Percentiles rank a stretch among this genome's conserved stretches.
Conservation (phyloP, 2,329 filamentous ascomycete species). For the Fusarium begoniae region DNA sequence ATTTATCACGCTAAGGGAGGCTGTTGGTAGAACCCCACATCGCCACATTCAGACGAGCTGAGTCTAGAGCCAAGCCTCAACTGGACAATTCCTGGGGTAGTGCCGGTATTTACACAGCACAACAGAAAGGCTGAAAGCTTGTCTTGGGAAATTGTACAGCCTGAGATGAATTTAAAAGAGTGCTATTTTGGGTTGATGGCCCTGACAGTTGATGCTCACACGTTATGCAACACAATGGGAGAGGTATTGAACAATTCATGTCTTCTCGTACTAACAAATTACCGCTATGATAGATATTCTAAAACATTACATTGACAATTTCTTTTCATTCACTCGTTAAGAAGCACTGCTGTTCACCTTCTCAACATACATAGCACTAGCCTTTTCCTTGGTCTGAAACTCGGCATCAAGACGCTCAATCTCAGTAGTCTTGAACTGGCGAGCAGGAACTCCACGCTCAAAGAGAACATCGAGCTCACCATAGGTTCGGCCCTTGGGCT, state of each 20-base stretch:
- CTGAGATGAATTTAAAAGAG: too few species aligned
- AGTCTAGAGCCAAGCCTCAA: not conserved
- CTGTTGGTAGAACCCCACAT: not conserved
- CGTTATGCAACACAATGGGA: too few species aligned
- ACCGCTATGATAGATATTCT: not conserved
- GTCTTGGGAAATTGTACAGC: too few species aligned
- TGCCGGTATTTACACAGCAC: not conserved
- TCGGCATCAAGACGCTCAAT: slow-evolving; percentile 42
- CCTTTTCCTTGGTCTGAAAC: slow-evolving; percentile 36
- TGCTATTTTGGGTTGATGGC: too few species aligned
- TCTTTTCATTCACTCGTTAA: not conserved
- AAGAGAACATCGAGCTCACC: slow-evolving; percentile 67
- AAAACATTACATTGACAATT: not conserved
- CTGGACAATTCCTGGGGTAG: not conserved
- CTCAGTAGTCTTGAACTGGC: slow-evolving; percentile 51
- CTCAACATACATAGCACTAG: slow-evolving; percentile 12
- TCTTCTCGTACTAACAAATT: not conserved
- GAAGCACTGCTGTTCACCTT: not conserved
- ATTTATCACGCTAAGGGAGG: not conserved
- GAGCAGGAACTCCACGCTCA: slow-evolving; percentile 53
- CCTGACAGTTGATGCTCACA: too few species aligned
- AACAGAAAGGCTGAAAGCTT: too few species aligned
- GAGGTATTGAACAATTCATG: not conserved
- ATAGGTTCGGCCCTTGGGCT: slow-evolving; percentile 63
- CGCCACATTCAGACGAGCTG: not conserved